Evolutionary conservation across 2,329 filamentous ascomycete species (phyloP), one percentile per base, ranked within the genome.

Genomic region (Sporothrix humicola): DNA sequence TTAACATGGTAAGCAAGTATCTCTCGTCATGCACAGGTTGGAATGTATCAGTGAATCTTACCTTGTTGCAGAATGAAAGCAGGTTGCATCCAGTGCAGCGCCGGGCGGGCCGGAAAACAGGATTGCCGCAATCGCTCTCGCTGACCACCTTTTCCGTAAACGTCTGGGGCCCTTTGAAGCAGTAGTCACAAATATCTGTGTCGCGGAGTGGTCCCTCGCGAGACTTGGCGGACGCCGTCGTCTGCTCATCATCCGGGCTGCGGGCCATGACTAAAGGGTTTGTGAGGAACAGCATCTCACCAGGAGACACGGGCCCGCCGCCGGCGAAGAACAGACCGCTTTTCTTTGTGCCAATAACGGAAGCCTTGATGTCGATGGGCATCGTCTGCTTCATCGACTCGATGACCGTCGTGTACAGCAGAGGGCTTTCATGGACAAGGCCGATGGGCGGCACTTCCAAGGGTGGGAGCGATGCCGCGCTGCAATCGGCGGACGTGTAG

Each of bases 61-160:
- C 79, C 77, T 77, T 78, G 31, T 77, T 78, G 74, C 80, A 81
- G 71, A 79, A 81, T 9, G 76, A 73, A 2, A 77, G 77, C 13
- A 75, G 72, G 26, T 71, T 75, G 76, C 80, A 81, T 1, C 75
- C 76, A 1, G 71, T 65, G 70, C 80, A 81, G 13, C 72, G 42
- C 9, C 74, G 68, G 1, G 44, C 50, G 9, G 73, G 50, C 9
- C 31, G 59, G 3, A 23, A 26, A 12, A 66, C 61, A 3, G 61
- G 61, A 48, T 15, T 42, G 7, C 73, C 72, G 50, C 77, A 72
- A 1, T 31, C 70, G 5, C 75, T 72, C 12, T 75, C 70, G 1
- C 71, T 66, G 5, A 50, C 52, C 48, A 74, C 72, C 13, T 75
- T 59, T 2, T 75, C 73, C 10, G 76, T 58, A 6, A 69, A 63